phyloP scores from a whole-genome alignment of 139 green algal species.

The Tetradesmus obliquus region DNA sequence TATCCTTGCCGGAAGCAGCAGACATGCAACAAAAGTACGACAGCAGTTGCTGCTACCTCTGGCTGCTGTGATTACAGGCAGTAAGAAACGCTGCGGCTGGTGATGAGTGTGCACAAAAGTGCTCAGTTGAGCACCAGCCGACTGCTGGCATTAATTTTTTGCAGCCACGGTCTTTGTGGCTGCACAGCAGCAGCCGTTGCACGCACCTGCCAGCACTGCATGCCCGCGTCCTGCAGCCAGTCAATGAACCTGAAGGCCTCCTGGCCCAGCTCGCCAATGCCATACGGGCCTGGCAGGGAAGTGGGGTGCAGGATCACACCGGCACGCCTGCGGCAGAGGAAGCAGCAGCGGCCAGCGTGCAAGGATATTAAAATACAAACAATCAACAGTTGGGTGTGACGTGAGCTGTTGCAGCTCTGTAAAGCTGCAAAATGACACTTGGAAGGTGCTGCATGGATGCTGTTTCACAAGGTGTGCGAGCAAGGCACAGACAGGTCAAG shows the following conservation, averaged over 20 bases:
- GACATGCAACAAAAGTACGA: no score
- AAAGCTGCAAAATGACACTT: neutral
- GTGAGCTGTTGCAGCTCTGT: neutral
- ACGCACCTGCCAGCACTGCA: slow-evolving; percentile 54
- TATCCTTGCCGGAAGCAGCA: neutral
- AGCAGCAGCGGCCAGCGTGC: neutral
- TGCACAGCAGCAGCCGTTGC: neutral
- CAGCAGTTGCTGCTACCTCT: no score
- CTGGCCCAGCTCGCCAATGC: slow-evolving; percentile 88
- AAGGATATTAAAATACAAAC: neutral
- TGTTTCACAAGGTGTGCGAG: no score
- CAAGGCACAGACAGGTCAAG: neutral
- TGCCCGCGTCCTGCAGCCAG: slow-evolving; percentile 83
- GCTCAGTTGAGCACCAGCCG: neutral
- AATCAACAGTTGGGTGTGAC: no score
- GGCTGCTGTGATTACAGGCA: no score
- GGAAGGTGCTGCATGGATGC: neutral
- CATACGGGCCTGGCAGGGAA: slow-evolving; percentile 89
- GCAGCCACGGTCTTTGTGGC: neutral
- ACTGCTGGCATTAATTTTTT: neutral
- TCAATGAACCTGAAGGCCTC: slow-evolving; percentile 90
- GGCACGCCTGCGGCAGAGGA: slow-evolving; percentile 54
- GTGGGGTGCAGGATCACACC: slow-evolving; percentile 97
- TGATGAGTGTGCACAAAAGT: neutral
- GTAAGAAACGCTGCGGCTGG: neutral